Base-by-base conservation (phyloP, 2,329 filamentous ascomycete species). In the Microdochium bolleyi region DNA sequence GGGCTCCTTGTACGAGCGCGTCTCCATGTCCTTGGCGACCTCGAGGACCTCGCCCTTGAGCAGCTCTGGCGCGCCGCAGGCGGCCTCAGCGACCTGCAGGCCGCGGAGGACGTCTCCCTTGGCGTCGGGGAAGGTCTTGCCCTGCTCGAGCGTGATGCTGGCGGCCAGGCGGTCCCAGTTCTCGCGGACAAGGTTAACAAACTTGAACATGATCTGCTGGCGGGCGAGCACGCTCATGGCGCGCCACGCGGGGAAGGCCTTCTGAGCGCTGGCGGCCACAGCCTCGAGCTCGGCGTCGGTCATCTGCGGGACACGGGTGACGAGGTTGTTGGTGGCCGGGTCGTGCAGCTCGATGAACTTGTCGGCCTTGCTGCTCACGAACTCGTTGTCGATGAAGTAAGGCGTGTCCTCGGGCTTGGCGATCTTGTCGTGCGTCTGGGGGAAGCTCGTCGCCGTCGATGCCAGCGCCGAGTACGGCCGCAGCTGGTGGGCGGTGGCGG, bases 1-100 rank as follows among this genome's bases (percentile, higher is more conserved):
- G 55, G 89, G 88, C 77, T 94, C 89, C 56, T 83, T 81, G 69
- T 94, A 94, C 55, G 82, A 87, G 65, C 88, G 76, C 27, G 89
- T 94, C 76, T 94, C 89, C 89, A 94, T 94, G 64, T 94, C 89
- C 77, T 89, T 92, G 52, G 88, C 82, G 13, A 94, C 89, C 74
- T 94, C 89, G 32, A 94, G 77, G 48, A 94, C 78, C 73, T 94
- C 88, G 38, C 89, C 89, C 68, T 88, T 89, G 69, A 94, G 78
- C 67, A 92, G 82, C 61, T 89, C 89, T 0, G 89, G 88, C 52
- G 90, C 90, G 49, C 79, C 87, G 64, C 88, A 89, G 22, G 89
- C 86, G 7, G 87, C 88, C 76, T 94, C 89, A 2, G 89, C 89
- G 24, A 94, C 89, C 75, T 94, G 89, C 55, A 94, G 76, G 49